Percentiles rank a stretch among this genome's conserved stretches.
These are phyloP conservation scores for Sporopachydermia cereana DNA, from an alignment of 1,139 yeast genomes.

Conservation along the genomic window DNA sequence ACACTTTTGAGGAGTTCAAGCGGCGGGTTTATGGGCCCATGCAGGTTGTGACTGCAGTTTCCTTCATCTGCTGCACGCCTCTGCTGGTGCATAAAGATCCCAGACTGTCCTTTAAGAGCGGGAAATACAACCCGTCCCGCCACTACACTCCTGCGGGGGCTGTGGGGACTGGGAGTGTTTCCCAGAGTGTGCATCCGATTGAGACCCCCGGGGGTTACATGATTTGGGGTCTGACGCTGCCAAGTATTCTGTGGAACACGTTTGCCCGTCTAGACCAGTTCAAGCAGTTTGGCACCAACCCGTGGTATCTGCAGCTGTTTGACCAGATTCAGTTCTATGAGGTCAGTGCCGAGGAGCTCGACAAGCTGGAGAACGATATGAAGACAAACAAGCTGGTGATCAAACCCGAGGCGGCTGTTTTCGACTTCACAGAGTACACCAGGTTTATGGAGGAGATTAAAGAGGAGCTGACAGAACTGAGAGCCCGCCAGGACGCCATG, in stretches of 20 bases:
- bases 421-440: slow-evolving; percentile 24
- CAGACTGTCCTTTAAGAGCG: slow-evolving; percentile 24
- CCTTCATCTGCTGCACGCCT: slow-evolving; percentile 29
- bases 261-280: slow-evolving; percentile 19
- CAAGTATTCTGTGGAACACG: slow-evolving; percentile 29
- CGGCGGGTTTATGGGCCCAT: slow-evolving; percentile 22
- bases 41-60: slow-evolving; percentile 27
- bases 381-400: slow-evolving; percentile 22
- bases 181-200: slow-evolving; percentile 26
- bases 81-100: slow-evolving; percentile 27
- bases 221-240: slow-evolving; percentile 30
- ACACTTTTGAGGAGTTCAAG: slow-evolving; percentile 23
- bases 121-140: slow-evolving; percentile 30
- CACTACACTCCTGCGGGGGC: slow-evolving; percentile 30
- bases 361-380: slow-evolving; percentile 20
- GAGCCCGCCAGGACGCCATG: slow-evolving; percentile 17
- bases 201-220: slow-evolving; percentile 32
- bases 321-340: slow-evolving; percentile 30
- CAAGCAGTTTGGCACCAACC: slow-evolving; percentile 17
- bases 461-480: slow-evolving; percentile 18
- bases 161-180: slow-evolving; percentile 26
- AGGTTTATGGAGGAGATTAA: slow-evolving; percentile 20
- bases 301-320: slow-evolving; percentile 27
- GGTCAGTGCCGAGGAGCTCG: slow-evolving; percentile 23
- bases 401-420: slow-evolving; percentile 20